Evolutionary conservation across 805 yeast species (phyloP).

Genomic region (Suhomyces sp.): DNA sequence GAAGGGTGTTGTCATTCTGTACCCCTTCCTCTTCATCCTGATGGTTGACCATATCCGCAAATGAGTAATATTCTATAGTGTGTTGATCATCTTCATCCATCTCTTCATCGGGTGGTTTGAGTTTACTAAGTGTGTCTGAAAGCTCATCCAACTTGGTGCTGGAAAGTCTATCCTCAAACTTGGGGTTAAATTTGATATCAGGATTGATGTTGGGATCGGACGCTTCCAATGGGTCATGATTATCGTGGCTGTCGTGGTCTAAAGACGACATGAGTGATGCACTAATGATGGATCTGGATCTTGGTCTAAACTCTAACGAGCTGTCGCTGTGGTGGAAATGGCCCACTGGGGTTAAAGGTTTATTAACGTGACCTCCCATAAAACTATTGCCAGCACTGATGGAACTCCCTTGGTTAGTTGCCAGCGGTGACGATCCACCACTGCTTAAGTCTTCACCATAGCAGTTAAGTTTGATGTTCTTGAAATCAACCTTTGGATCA

Average conservation of each 20-base stretch:
- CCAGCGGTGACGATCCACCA: background rate
- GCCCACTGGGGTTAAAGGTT: background rate
- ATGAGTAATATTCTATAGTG: conserved; percentile 33
- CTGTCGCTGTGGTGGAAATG: conserved; percentile 2
- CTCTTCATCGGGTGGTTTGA: background rate
- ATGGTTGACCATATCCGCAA: conserved; percentile 28
- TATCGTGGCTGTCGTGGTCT: conserved; percentile 8
- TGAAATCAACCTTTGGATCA: conserved; percentile 25
- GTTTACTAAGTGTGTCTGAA: conserved; percentile 3
- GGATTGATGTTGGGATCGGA: background rate
- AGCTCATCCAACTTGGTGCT: conserved; percentile 1
- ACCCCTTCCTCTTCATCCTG: conserved; percentile 15
- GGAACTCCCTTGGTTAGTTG: background rate
- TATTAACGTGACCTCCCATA: background rate
- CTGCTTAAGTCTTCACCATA: conserved; percentile 13
- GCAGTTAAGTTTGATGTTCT: conserved; percentile 24
- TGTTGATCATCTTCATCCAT: conserved; percentile 8
- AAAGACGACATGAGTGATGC: conserved; percentile 21
- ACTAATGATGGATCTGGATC: conserved; percentile 24
- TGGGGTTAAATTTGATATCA: background rate
- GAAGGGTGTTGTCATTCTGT: background rate
- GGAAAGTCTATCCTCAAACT: too few relatives aligned
- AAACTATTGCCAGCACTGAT: background rate
- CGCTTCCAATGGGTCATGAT: background rate
- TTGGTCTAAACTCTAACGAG: conserved; percentile 10